Base-by-base conservation (phyloP, 768 basidiomycete genomes). In the Mycena floridula region DNA sequence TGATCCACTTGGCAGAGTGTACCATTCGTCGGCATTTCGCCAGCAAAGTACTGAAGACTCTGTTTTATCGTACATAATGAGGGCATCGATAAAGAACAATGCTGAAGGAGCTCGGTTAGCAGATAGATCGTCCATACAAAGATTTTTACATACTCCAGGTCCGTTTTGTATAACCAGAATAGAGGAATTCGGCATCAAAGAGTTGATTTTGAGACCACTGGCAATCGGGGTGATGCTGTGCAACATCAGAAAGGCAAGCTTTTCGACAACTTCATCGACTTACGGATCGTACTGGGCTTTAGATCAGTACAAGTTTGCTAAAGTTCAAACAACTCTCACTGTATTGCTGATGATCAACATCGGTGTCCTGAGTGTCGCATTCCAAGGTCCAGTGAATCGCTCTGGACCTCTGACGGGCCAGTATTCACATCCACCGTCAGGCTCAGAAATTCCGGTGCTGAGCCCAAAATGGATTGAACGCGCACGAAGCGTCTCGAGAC, bases 321-420 rank as follows among this genome's bases (percentile, higher is more conserved):
- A 13, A 16, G 50, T n/a, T n/a, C n/a, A n/a, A 25, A 23, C 42
- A n/a, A n/a, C n/a, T n/a, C 53, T 46, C 50, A 55, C 53, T 44
- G 57, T 57, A 45, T 61, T 61, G 47, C 57, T 61, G 13, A 58
- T 44, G 40, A 61, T 55, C 42, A 60, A 37, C 52, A 61, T 55
- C 32, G 57, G 57, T 41, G 49, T 53, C 32, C 52, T 48, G 15
- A 61, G 40, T 13, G 32, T 60, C 37, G 54, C 52, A 42, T 61
- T 60, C 59, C 60, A 61, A 30, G 60, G 60, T 11, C 60, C 59
- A 1, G 21, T 32, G 36, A 60, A 61, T 16, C 57, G 35, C 48
- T 61, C 56, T 5, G 55, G 55, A 2, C 54, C 51, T 11, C 30
- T 36, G 26, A 51, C 55, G 21, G 54, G 50, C 57, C 57, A 59